A percentile compares a stretch with the other conserved stretches of the same genome.
These are phyloP conservation scores for Limtongozyma cylindracea DNA, from an alignment of 805 yeast species.

Conservation along the genomic window DNA sequence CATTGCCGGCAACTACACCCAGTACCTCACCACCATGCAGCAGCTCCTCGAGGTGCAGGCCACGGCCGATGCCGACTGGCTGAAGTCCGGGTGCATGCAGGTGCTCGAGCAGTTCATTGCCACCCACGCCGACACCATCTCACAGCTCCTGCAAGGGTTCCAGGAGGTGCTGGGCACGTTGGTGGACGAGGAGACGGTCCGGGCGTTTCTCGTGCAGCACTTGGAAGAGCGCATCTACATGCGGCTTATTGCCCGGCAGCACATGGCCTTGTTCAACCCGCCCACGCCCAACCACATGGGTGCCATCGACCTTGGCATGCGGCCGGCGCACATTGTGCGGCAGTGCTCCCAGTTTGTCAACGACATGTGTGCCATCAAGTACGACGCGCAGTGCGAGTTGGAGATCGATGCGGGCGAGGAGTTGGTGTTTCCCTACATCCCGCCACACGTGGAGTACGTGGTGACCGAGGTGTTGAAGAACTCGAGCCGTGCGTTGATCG, in stretches of 20 bases:
- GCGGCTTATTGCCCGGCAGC: slow-evolving; percentile 73
- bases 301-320: slow-evolving; percentile 28
- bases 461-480: slow-evolving; percentile 73
- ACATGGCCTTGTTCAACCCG: slow-evolving; percentile 38
- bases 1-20: slow-evolving; percentile 49
- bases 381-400: slow-evolving; percentile 47
- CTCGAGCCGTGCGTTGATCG: slow-evolving; percentile 73
- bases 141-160: slow-evolving; percentile 64
- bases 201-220: slow-evolving; percentile 47
- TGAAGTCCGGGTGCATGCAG: too few species aligned
- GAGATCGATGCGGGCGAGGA: slow-evolving; percentile 28
- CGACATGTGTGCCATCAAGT: slow-evolving; percentile 63
- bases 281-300: slow-evolving; percentile 13
- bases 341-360: slow-evolving; percentile 53
- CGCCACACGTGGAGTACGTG: slow-evolving; percentile 71
- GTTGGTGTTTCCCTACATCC: slow-evolving; percentile 56
- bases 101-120: slow-evolving; percentile 36
- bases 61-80: slow-evolving; percentile 11
- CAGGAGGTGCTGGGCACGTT: slow-evolving; percentile 30
- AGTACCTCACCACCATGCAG: slow-evolving; percentile 45
- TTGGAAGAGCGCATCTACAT: slow-evolving; percentile 67
- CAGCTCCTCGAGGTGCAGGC: slow-evolving; percentile 10
- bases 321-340: slow-evolving; percentile 31
- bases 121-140: slow-evolving; percentile 65
- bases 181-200: slow-evolving; percentile 20